Base-by-base conservation (phyloP, 257 asterid genomes). In the Phtheirospermum japonicum region DNA sequence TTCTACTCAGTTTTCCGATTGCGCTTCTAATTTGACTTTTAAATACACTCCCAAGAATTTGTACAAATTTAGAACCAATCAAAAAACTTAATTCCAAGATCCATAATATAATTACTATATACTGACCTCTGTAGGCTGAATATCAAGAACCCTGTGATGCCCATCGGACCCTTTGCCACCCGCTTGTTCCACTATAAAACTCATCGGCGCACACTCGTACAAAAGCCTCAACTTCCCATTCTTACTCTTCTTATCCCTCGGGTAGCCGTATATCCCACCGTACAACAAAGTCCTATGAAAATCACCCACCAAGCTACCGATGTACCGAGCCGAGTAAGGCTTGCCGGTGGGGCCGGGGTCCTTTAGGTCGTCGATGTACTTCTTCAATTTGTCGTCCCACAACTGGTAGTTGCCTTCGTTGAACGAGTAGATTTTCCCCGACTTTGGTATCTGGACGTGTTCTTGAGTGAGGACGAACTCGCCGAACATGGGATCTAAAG, bases 161-260 rank as follows among this genome's bases (percentile, higher is more conserved):
- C 99, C 97, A 59, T 92, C 99, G 7, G 93, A 84, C 55, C 95
- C 99, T 72, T 85, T 92, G 4, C 99, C 96, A 18, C 97, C 96
- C 12, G 99, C 99, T 75, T 92, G 99, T 61, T 92, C 99, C 56
- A 85, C 99, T 1, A 92, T 76, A 72, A 86, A 92, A 64, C 99
- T 92, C 97, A 89, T 89, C 0, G 99, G 97, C 1, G 99, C 97
- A 57, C 99, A 86, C 75, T 92, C 99, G 58, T 92, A 92, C 89
- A 92, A 70, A 10, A 92, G 79, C 77, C 99, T 86, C 72, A 92
- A 54, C 73, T 92, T 92, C 43, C 99, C 97, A 19, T 92, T 86
- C 83, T 89, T 83, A 67, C 91, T 92, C 81, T 92, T 92, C 56
- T 68, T 69, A 55, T 92, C 93, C 58, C 83, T 69, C 0, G 97